phyloP scores from a whole-genome alignment of 257 asterid genomes.

The Euphrasia confusa region DNA sequence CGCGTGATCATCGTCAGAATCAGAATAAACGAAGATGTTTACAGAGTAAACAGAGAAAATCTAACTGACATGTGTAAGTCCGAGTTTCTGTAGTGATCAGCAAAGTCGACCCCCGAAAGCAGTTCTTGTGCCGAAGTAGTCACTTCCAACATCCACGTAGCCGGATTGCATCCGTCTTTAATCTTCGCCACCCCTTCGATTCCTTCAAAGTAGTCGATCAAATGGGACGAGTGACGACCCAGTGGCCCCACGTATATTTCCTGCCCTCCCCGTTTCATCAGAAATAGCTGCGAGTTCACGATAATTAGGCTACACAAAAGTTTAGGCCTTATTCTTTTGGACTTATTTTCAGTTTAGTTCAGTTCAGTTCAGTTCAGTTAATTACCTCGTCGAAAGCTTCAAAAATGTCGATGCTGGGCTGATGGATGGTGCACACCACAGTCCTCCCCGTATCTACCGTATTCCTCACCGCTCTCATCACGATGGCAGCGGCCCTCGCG shows the following conservation, averaged over 20 bases:
- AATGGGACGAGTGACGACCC: not conserved
- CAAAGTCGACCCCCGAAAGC: not conserved
- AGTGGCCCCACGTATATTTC: not conserved
- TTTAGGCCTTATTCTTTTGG: too few relatives aligned
- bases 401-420: not conserved
- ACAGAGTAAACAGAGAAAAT: too few relatives aligned
- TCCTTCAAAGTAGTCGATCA: not conserved
- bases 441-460: not conserved
- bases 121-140: not conserved
- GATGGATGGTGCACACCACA: not conserved
- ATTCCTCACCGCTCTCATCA: not conserved
- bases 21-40: too few relatives aligned
- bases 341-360: too few relatives aligned
- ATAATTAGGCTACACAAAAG: too few relatives aligned
- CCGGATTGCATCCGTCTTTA: not conserved
- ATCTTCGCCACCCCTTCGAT: not conserved
- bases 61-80: not conserved
- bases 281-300: not conserved
- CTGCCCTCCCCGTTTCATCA: not conserved
- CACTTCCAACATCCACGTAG: not conserved
- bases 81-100: not conserved
- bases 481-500: not conserved
- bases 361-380: too few relatives aligned
- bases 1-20: not conserved
- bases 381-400: not conserved